Evolutionary conservation across 352 stramenopile genomes (phyloP).

Genomic region (Hyaloperonospora arabidopsidis): DNA sequence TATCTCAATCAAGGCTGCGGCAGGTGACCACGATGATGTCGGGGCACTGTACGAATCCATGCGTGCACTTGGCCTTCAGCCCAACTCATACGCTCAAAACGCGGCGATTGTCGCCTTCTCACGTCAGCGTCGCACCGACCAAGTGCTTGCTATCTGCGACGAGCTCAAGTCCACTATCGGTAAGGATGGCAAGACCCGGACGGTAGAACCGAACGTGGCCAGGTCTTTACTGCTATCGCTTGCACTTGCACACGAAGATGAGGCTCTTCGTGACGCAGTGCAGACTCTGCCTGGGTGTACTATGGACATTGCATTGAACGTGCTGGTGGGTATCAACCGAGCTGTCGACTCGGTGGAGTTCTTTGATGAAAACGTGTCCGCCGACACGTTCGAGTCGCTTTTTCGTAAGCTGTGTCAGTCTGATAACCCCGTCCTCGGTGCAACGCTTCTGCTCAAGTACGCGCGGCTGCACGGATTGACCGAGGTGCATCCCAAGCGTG

Average conservation of each 20-base stretch:
- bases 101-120: conserved; percentile 69
- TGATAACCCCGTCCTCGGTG: conserved; percentile 31
- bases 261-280: conserved; percentile 33
- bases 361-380: conserved; percentile 33
- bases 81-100: conserved; percentile 75
- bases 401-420: conserved; percentile 34
- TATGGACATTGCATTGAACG: conserved; percentile 32
- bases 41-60: conserved; percentile 69
- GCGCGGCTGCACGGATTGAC: conserved; percentile 37
- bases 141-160: conserved; percentile 52
- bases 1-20: conserved; percentile 68
- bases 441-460: conserved; percentile 52
- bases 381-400: conserved; percentile 28
- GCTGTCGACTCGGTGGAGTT: conserved; percentile 40
- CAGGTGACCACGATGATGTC: conserved; percentile 68
- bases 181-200: conserved; percentile 13
- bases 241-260: conserved; percentile 45
- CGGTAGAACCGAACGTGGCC: conserved; percentile 38
- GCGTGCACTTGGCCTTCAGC: conserved; percentile 43
- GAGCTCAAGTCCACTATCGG: conserved; percentile 23
- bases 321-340: conserved; percentile 33
- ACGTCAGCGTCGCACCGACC: conserved; percentile 37
- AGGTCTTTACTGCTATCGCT: conserved; percentile 61
- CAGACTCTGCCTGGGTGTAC: conserved; percentile 37
- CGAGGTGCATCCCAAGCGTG: conserved; percentile 26